Conservation (phyloP, 176 grass and related monocot species). For the Oryza punctata region DNA sequence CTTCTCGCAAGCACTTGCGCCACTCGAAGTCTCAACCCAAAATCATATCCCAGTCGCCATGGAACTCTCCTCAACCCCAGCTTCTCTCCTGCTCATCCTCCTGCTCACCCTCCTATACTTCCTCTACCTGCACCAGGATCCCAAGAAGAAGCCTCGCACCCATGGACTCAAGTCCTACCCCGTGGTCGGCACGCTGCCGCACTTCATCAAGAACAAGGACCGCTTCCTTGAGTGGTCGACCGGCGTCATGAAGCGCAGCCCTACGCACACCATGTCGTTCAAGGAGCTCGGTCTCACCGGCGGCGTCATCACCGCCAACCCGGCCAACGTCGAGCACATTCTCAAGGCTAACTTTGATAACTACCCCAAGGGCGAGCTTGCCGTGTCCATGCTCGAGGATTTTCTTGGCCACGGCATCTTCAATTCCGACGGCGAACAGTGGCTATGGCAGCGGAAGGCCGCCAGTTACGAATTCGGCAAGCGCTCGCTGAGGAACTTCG, state of each 20-base stretch:
- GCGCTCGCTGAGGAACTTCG: conserved; percentile 47
- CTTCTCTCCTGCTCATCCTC: conserved; percentile 24
- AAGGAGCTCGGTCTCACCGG: conserved; percentile 29
- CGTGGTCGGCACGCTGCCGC: conserved; percentile 51
- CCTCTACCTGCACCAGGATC: conserved; percentile 23
- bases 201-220: conserved; percentile 55
- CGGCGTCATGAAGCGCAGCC: conserved; percentile 42
- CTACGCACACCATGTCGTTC: conserved; percentile 63
- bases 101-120: conserved; percentile 26
- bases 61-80: conserved; percentile 38
- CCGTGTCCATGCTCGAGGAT: conserved; percentile 50
- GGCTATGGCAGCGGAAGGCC: conserved; percentile 70
- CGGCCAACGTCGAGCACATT: conserved; percentile 66
- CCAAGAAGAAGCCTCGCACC: conserved; percentile 30
- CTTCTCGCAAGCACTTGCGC: too few relatives aligned
- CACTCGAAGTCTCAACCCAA: background rate
- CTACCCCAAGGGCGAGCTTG: conserved; percentile 60
- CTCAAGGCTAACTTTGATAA: conserved; percentile 49
- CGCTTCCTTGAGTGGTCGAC: conserved; percentile 66
- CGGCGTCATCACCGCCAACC: conserved; percentile 57
- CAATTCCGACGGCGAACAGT: conserved; percentile 64
- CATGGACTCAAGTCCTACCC: conserved; percentile 45
- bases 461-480: conserved; percentile 66
- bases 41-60: conserved; percentile 2
- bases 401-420: conserved; percentile 82